phyloP scores from a whole-genome alignment of 176 grass and related monocot genomes.

The Areca catechu region DNA sequence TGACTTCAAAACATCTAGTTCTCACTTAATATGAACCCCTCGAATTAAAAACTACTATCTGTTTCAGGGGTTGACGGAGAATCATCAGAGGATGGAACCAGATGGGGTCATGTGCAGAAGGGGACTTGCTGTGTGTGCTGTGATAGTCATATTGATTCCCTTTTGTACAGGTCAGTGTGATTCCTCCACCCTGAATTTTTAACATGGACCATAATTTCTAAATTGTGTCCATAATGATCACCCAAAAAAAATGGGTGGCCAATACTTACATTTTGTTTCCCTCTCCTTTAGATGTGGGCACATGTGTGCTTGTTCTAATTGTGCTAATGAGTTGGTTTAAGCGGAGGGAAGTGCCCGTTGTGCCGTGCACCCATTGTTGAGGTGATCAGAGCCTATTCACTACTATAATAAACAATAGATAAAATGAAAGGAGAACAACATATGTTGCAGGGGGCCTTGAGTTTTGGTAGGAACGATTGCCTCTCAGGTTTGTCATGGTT shows the following conservation, averaged over 20 bases:
- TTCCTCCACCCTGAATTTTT: too few relatives aligned
- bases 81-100: constrained; percentile 25
- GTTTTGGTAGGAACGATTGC: neutral
- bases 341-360: constrained; percentile 9
- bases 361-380: constrained; percentile 20
- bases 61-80: constrained; percentile 17
- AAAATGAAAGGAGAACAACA: neutral
- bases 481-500: too few relatives aligned
- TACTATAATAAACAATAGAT: neutral
- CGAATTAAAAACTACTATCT: too few relatives aligned
- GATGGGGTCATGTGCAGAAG: constrained; percentile 67
- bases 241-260: neutral
- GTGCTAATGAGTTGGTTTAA: constrained; percentile 12
- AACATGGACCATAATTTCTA: too few relatives aligned
- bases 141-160: constrained; percentile 68
- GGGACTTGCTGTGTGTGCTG: constrained; percentile 84
- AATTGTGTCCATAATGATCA: too few relatives aligned
- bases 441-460: neutral
- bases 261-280: neutral
- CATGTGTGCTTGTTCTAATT: constrained; percentile 14
- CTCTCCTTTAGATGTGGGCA: constrained; percentile 7
- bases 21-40: too few relatives aligned
- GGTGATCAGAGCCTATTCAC: constrained; percentile 12
- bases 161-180: constrained; percentile 66
- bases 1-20: too few relatives aligned